Evolutionary conservation across 2,329 filamentous ascomycete species (phyloP), one percentile per base, ranked within the genome.

Genomic region (Aspergillus spinulosporus): DNA sequence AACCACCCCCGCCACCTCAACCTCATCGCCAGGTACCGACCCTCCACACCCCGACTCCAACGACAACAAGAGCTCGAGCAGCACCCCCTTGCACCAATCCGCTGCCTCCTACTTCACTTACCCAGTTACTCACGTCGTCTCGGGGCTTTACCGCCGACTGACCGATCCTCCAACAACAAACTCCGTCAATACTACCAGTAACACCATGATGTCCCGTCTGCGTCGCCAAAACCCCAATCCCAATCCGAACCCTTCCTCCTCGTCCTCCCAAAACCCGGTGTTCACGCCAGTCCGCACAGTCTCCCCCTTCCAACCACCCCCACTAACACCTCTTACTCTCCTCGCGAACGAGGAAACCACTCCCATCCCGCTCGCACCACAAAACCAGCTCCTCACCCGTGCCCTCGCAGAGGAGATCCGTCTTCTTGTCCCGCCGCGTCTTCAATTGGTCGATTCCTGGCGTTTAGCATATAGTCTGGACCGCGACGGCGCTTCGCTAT

Each of bases 331-430:
- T 0, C 76, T 97, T 21, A 79, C 82, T 3, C 81, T 97, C 36
- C 75, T 79, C 1, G 57, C 64, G 34, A 65, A 91, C 88, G 3
- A 76, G 80, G 14, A 65, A 75, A 14, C 81, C 80, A 36, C 86
- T 85, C 46, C 83, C 84, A 54, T 49, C 47, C 47, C 50, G 32
- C 32, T 53, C 34, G 12, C 34, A 5, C 50, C 50, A n/a, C 43
- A 53, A 31, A 53, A 53, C 43, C 69, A 74, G 62, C 78, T 97
- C 52, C 80, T 99, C 54, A 88, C 82, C 14, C 78, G 80, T 49
- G 82, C 86, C 8, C 78, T 97, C 31, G 94, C 93, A 2, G 94
- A 97, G 76, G 94, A 97, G 77, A 96, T 97, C 56, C 84, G 94
- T 47, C 83, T 95, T 39, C 86, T 97, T 67, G 79, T 97, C 21